A percentile compares a stretch with the other conserved stretches of the same genome.
These are phyloP conservation scores for Thelonectria discophora DNA, from an alignment of 2,329 filamentous ascomycete species.

Conservation along the genomic window DNA sequence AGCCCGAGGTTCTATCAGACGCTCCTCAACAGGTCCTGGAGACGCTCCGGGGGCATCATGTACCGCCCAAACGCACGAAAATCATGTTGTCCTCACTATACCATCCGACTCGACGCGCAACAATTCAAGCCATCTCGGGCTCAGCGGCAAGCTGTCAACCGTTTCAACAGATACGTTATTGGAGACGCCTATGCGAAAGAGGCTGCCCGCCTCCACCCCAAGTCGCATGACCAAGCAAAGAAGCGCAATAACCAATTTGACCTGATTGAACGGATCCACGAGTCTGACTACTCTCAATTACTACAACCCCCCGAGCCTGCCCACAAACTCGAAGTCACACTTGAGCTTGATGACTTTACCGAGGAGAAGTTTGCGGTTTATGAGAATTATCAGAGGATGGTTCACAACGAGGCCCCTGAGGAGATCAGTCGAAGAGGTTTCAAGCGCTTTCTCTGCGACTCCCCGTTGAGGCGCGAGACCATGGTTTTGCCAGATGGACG, in stretches of 20 bases:
- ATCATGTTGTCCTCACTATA: slow-evolving; percentile 94
- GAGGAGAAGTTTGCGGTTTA: slow-evolving; percentile 80
- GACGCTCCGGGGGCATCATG: slow-evolving; percentile 74
- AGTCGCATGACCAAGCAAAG: slow-evolving; percentile 71
- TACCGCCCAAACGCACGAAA: slow-evolving; percentile 81
- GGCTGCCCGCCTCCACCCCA: slow-evolving; percentile 70
- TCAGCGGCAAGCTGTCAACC: slow-evolving; percentile 78
- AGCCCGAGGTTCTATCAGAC: slow-evolving; percentile 74
- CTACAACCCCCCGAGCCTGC: slow-evolving; percentile 69
- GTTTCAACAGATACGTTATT: slow-evolving; percentile 76
- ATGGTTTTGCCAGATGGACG: slow-evolving; percentile 57
- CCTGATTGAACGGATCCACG: slow-evolving; percentile 72
- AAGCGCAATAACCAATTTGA: slow-evolving; percentile 74
- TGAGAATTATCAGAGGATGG: slow-evolving; percentile 76
- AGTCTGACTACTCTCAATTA: slow-evolving; percentile 66
- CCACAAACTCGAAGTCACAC: slow-evolving; percentile 72
- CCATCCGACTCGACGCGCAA: slow-evolving; percentile 74
- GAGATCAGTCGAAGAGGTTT: slow-evolving; percentile 71
- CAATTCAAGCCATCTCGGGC: slow-evolving; percentile 73
- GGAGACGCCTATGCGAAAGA: slow-evolving; percentile 74
- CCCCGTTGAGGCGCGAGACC: slow-evolving; percentile 65
- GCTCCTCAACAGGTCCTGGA: slow-evolving; percentile 80
- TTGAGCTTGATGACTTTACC: slow-evolving; percentile 76
- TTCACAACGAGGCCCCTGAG: slow-evolving; percentile 72
- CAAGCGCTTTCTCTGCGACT: slow-evolving; percentile 76